Percentiles rank a stretch among this genome's conserved stretches.
Evolutionary conservation across 495 filamentous ascomycete genomes (phyloP).

Genomic region (Lepidopterella palustris): DNA sequence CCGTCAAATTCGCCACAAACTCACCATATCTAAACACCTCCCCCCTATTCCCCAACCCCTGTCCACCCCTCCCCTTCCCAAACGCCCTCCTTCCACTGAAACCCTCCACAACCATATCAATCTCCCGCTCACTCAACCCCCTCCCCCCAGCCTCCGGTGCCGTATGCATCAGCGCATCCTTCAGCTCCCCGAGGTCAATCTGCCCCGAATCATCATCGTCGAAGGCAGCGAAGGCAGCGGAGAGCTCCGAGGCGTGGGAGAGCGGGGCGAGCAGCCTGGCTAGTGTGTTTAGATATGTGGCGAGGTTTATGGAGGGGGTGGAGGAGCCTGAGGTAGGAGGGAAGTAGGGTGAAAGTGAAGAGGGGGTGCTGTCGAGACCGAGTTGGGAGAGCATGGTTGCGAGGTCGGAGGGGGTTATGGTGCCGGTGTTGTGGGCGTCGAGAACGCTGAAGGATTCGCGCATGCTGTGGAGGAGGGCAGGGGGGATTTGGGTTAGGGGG

Average conservation of each 20-base stretch:
- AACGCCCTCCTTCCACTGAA: conserved; percentile 81
- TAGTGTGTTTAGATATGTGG: conserved; percentile 73
- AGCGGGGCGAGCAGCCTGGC: conserved; percentile 64
- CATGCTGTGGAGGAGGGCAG: conserved; percentile 44
- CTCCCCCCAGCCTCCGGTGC: conserved; percentile 65
- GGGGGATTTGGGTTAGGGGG: conserved; percentile 29
- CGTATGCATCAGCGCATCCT: conserved; percentile 75
- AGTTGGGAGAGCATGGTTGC: conserved; percentile 72
- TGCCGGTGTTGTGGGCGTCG: conserved; percentile 72
- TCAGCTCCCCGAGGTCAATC: conserved; percentile 73
- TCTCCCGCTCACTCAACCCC: conserved; percentile 62
- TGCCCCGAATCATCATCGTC: conserved; percentile 94
- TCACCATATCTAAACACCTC: conserved; percentile 77
- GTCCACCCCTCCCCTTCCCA: conserved; percentile 41
- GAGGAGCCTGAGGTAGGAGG: conserved; percentile 78
- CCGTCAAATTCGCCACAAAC: conserved; percentile 50
- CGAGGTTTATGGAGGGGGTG: conserved; percentile 68
- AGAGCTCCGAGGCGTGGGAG: conserved; percentile 66
- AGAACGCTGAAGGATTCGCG: conserved; percentile 83
- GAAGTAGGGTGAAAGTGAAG: conserved; percentile 68
- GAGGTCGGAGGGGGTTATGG: conserved; percentile 69
- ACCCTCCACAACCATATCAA: conserved; percentile 74
- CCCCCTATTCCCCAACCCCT: conserved; percentile 37
- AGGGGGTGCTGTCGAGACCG: conserved; percentile 50
- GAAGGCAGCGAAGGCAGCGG: conserved; percentile 86